These are phyloP conservation scores for Suillus fuscotomentosus DNA, from an alignment of 768 basidiomycete genomes.

Conservation along the genomic window DNA sequence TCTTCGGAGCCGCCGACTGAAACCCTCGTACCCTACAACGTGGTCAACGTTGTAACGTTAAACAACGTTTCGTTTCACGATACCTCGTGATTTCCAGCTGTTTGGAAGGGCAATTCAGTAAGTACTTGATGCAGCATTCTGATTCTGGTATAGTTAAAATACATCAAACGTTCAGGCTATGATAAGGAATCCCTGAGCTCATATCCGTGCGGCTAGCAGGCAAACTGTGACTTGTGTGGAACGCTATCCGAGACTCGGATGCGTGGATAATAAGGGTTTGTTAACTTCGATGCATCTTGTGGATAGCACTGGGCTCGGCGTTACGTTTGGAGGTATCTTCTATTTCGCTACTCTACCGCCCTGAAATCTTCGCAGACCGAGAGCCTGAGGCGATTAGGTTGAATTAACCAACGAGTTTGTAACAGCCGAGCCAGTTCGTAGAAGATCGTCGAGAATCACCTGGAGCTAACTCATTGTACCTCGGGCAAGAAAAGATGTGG, in stretches of 20 bases:
- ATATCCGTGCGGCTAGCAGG: neutral
- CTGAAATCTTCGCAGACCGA: neutral
- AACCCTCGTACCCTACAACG: conserved; percentile 3
- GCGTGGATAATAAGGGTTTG: neutral
- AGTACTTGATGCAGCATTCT: neutral
- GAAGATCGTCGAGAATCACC: neutral
- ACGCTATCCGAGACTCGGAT: neutral
- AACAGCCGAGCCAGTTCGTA: neutral
- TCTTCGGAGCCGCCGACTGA: neutral
- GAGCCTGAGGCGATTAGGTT: no score
- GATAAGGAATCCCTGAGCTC: neutral
- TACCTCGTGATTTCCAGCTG: neutral
- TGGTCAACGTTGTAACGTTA: neutral
- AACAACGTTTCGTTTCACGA: neutral
- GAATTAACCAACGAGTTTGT: neutral
- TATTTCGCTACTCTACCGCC: neutral
- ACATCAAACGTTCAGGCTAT: neutral
- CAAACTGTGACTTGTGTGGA: neutral
- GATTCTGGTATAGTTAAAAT: neutral
- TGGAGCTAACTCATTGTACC: neutral
- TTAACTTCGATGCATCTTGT: neutral
- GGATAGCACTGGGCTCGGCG: neutral
- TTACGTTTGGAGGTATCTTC: neutral
- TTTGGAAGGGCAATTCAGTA: neutral
- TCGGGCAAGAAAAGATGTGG: neutral